Percentiles rank a stretch among this genome's conserved stretches.
These are phyloP conservation scores for Penicillium olsonii DNA, from an alignment of 2,329 filamentous ascomycete species.

Conservation along the genomic window DNA sequence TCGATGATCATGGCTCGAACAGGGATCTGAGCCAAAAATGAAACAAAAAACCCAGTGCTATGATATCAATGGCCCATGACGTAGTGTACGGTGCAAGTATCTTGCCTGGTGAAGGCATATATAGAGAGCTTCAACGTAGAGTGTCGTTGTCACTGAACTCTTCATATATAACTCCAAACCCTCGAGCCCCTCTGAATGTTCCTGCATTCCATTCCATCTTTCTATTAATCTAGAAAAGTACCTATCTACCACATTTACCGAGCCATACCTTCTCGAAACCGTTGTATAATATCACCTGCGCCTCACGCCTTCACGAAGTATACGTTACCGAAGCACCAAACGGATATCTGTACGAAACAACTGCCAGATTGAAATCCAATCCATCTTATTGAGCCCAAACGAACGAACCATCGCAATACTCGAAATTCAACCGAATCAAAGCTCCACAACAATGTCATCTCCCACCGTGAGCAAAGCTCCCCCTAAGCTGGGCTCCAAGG, in stretches of 20 bases:
- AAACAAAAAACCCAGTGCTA: neutral
- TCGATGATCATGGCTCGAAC: constrained; percentile 11
- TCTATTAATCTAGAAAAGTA: constrained; percentile 9
- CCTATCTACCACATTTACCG: neutral
- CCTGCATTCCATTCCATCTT: neutral
- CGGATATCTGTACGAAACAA: neutral
- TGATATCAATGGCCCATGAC: constrained; percentile 27
- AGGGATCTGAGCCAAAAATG: constrained; percentile 8
- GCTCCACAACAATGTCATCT: constrained; percentile 17
- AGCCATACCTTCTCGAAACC: constrained; percentile 5
- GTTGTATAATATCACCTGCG: constrained; percentile 1
- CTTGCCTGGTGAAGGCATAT: constrained; percentile 12
- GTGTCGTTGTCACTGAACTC: constrained; percentile 13
- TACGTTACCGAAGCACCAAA: neutral
- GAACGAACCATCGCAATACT: neutral
- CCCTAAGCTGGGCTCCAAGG: constrained; percentile 23
- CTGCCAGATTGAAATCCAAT: neutral
- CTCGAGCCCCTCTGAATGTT: neutral
- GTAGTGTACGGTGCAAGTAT: constrained; percentile 15
- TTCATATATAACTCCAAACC: constrained; percentile 9
- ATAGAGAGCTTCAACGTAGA: constrained; percentile 8
- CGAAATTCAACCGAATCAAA: neutral
- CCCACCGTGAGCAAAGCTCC: constrained; percentile 23
- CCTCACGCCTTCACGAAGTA: constrained; percentile 4
- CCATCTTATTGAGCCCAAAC: too few relatives aligned